Evolutionary conservation across 2,329 filamentous ascomycete genomes (phyloP), one percentile per base, ranked within the genome.

Genomic region (Fusarium pseudonygamai): DNA sequence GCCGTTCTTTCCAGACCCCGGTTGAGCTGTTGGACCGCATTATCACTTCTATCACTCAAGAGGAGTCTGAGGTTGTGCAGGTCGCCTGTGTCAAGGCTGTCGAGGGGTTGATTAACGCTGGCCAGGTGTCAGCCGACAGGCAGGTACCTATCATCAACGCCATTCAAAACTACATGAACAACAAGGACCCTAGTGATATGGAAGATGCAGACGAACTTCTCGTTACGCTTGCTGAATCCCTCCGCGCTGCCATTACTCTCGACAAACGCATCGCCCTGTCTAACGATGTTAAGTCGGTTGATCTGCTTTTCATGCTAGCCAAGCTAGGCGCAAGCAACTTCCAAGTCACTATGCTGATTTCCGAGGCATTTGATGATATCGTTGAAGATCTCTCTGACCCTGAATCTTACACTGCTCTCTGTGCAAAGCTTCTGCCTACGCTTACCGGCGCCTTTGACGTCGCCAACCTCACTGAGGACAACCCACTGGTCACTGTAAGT

Each of bases 191-290:
- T 55, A 90, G 89, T 59, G 95, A 98, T 24, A 88, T 97, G 53
- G 91, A 93, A 61, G 95, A 98, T 71, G 93, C 93, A 16, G 96
- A 98, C 75, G 96, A 99, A 81, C 89, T 98, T 61, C 91, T 98
- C 74, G 93, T 97, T 20, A 96, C 95, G 1, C 86, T 99, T 37
- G 93, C 96, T 11, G 95, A 98, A 82, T 93, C 95, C 2, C 86
- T 98, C 7, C 90, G 94, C 58, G 91, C 95, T 76, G 92, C 93
- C 34, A 96, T 98, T 77, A 87, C 92, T 75, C 88, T 97, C 61
- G 92, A 98, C 76, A 90, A 93, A 6, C 87, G 87, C 22, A 90
- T 96, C 60, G 92, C 93, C 28, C 87, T 97, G 28, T 90, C 91
- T 1, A 89, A 88, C 20, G 91, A 93, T 18, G 89, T 92, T 50